phyloP scores from a whole-genome alignment of 2,329 filamentous ascomycete species.

The Colletotrichum agaves region DNA sequence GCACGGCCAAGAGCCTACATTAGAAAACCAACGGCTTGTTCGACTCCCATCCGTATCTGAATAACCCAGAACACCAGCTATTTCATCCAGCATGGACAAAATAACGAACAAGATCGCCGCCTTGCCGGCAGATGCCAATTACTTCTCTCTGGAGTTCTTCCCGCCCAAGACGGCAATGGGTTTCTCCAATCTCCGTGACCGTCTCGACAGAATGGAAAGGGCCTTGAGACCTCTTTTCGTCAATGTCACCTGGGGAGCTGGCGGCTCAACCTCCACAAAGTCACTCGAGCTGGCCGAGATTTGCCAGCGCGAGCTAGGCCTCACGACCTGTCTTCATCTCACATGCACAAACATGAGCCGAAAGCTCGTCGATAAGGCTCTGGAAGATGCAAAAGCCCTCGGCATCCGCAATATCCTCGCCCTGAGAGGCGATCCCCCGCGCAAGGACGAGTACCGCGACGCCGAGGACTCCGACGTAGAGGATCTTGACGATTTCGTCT shows the following conservation, averaged over 20 bases:
- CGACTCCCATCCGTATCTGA: neutral
- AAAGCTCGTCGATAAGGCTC: conserved; percentile 83
- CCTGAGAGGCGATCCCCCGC: conserved; percentile 88
- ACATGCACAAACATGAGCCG: conserved; percentile 99
- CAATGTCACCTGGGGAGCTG: conserved; percentile 97
- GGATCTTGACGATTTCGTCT: conserved; percentile 82
- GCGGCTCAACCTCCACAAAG: conserved; percentile 89
- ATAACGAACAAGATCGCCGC: conserved; percentile 96
- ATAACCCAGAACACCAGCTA: neutral
- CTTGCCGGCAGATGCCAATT: conserved; percentile 81
- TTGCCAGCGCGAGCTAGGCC: conserved; percentile 88
- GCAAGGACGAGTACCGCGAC: conserved; percentile 86
- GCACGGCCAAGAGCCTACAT: neutral
- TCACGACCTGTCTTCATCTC: conserved; percentile 95
- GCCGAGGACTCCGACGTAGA: conserved; percentile 67
- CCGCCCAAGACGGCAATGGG: conserved; percentile 97
- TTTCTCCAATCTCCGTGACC: conserved; percentile 91
- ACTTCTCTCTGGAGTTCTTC: conserved; percentile 99
- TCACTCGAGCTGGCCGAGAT: conserved; percentile 95
- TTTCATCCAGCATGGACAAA: conserved; percentile 72
- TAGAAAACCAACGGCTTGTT: neutral
- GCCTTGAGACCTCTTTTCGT: conserved; percentile 93
- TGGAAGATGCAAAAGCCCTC: conserved; percentile 89
- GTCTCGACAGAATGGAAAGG: conserved; percentile 93
- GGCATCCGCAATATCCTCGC: conserved; percentile 96